Percentiles rank a stretch among this genome's conserved stretches.
Evolutionary conservation across 495 filamentous ascomycete genomes (phyloP).

Genomic region (Trichoderma asperelloides): DNA sequence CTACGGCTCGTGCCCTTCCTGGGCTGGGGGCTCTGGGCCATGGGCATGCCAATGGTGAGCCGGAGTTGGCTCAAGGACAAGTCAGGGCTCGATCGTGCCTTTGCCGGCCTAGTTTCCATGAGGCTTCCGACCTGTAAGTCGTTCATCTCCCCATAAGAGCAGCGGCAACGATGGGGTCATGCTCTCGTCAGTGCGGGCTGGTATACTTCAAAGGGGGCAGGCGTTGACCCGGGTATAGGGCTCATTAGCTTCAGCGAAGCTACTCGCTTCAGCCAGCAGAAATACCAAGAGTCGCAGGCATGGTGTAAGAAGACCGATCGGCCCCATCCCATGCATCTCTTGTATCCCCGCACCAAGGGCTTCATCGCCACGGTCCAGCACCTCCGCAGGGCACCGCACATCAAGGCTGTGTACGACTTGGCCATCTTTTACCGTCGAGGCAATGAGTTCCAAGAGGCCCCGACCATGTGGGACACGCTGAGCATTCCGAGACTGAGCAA

Average conservation of each 20-base stretch:
- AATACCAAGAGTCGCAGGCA: conserved; percentile 36
- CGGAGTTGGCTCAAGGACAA: conserved; percentile 46
- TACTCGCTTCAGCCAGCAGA: conserved; percentile 44
- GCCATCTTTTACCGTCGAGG: conserved; percentile 45
- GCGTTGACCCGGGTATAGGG: conserved; percentile 28
- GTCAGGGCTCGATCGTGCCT: conserved; percentile 44
- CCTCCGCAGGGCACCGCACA: conserved; percentile 39
- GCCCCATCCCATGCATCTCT: conserved; percentile 41
- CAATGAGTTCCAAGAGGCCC: conserved; percentile 36
- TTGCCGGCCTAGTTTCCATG: conserved; percentile 35
- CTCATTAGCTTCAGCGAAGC: conserved; percentile 52
- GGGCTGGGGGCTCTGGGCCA: conserved; percentile 52
- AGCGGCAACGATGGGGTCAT: not conserved
- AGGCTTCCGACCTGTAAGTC: conserved; percentile 47
- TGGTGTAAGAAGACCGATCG: conserved; percentile 40
- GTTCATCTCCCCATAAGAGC: not conserved
- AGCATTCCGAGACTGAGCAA: conserved; percentile 28
- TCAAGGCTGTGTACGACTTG: conserved; percentile 51
- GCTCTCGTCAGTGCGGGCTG: not conserved
- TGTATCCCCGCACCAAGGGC: conserved; percentile 48
- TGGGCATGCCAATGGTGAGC: conserved; percentile 52
- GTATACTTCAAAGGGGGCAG: too few relatives aligned
- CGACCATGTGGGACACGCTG: conserved; percentile 44
- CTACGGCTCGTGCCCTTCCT: conserved; percentile 47
- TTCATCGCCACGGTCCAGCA: conserved; percentile 47